Evolutionary conservation across 2,329 filamentous ascomycete genomes (phyloP), one percentile per base, ranked within the genome.

Genomic region (Xylariaceae sp.): DNA sequence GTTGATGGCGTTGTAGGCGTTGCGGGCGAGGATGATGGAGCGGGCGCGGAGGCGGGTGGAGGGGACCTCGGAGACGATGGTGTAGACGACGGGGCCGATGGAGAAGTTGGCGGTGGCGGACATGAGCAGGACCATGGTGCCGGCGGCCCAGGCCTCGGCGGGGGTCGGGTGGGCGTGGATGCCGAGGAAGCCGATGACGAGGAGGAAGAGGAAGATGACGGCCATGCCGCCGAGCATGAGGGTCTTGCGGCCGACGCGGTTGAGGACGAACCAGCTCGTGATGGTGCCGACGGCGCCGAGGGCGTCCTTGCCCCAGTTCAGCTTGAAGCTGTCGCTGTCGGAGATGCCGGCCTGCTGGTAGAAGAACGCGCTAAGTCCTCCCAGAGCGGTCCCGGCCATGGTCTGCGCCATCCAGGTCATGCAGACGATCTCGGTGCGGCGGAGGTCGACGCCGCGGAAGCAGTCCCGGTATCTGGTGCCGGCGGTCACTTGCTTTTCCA

Each of bases 31-130:
- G 13, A 69, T 67, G 15, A 72, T 66, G 15, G 69, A 71, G 55
- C 72, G 71, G 24, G 64, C 60, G 24, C 66, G 63, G 11, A 73
- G 62, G 9, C 70, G 65, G 3, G 65, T 66, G 0, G 70, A 72
- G 0, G 69, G 68, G 9, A 66, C 64, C 46, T 75, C 71, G 3
- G 69, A 63, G 2, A 72, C 74, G 52, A 74, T 63, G 7, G 65
- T 64, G 51, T 71, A 74, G 9, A 66, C 64, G 11, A 71, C 64
- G 2, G 69, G 70, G 0, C 70, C 72, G 22, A 73, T 60, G 3
- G 67, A 71, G 44, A 67, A 60, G 53, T 68, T 69, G 50, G 72
- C 72, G 3, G 64, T 57, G 36, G 67, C 63, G 4, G 64, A 67
- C 30, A 65, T 66, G 6, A 72, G 52, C 9, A 74, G 49, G 1